These are phyloP conservation scores for Hypoxylon intermedium DNA, from an alignment of 495 filamentous ascomycete species.

Conservation along the genomic window DNA sequence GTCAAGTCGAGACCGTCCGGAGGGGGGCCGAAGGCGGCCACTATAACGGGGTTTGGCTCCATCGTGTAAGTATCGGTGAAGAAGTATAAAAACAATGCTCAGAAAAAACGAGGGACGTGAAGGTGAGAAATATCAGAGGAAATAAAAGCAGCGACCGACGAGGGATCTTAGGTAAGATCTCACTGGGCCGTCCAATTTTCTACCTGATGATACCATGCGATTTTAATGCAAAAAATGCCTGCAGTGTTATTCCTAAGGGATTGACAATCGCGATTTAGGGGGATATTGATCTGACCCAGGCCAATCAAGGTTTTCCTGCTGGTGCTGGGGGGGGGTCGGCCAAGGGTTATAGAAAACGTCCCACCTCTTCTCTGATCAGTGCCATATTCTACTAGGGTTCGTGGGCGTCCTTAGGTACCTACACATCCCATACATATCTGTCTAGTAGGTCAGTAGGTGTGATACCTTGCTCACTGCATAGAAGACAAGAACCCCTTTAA, in stretches of 20 bases:
- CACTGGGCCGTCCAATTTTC: background rate
- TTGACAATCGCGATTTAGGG: slow-evolving; percentile 9
- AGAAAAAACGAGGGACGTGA: slow-evolving; percentile 13
- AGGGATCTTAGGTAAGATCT: background rate
- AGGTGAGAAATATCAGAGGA: slow-evolving; percentile 6
- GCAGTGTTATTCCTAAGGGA: background rate
- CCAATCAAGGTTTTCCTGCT: background rate
- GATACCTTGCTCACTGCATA: slow-evolving; percentile 2
- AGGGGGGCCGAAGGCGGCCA: slow-evolving; percentile 38
- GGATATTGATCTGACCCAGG: background rate
- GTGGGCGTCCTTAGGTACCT: too few relatives aligned
- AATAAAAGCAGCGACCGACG: slow-evolving; percentile 17
- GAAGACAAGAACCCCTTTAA: background rate
- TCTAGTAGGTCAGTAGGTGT: background rate
- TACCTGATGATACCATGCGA: background rate
- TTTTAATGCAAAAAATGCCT: slow-evolving; percentile 9
- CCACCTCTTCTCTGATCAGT: slow-evolving; percentile 8
- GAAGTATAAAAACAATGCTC: slow-evolving; percentile 10
- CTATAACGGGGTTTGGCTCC: slow-evolving; percentile 22
- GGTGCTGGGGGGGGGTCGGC: slow-evolving; percentile 2
- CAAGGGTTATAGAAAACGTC: slow-evolving; percentile 3
- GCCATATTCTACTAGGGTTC: background rate
- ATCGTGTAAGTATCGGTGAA: slow-evolving; percentile 7
- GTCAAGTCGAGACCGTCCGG: slow-evolving; percentile 36
- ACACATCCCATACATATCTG: background rate